phyloP scores from a whole-genome alignment of 106 monocot species.

The Posidonia australis region DNA sequence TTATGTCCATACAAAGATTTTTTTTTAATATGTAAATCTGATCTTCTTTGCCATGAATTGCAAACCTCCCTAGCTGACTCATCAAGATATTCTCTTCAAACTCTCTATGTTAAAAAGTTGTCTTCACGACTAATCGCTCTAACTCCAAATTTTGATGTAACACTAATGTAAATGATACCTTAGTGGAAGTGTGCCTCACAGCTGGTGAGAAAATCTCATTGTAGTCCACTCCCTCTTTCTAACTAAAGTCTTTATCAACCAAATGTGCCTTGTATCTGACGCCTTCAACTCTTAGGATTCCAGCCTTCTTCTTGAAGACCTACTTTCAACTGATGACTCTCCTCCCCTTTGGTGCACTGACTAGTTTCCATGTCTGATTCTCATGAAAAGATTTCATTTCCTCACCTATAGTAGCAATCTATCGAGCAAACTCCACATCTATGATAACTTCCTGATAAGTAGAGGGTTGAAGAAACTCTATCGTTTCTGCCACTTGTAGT shows the following conservation, averaged over 20 bases:
- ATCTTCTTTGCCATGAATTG: too few species aligned
- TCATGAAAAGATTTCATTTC: not conserved
- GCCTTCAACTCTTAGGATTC: not conserved
- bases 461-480: not conserved
- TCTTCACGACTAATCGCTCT: too few species aligned
- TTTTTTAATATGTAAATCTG: too few species aligned
- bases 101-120: too few species aligned
- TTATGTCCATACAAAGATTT: too few species aligned
- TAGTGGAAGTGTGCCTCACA: constrained; percentile 5
- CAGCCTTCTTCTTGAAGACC: too few species aligned
- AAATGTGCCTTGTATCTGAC: constrained; percentile 1
- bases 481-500: constrained; percentile 2
- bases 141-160: too few species aligned
- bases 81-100: too few species aligned
- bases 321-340: too few species aligned
- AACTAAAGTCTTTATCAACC: not conserved
- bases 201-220: not conserved
- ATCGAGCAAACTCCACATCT: not conserved
- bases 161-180: too few species aligned
- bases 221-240: not conserved
- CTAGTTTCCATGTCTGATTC: too few species aligned
- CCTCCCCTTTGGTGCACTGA: not conserved
- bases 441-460: not conserved
- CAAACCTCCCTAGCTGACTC: too few species aligned
- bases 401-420: constrained; percentile 5